These are phyloP conservation scores for Termitomyces heimii DNA, from an alignment of 768 basidiomycete species.

Conservation along the genomic window DNA sequence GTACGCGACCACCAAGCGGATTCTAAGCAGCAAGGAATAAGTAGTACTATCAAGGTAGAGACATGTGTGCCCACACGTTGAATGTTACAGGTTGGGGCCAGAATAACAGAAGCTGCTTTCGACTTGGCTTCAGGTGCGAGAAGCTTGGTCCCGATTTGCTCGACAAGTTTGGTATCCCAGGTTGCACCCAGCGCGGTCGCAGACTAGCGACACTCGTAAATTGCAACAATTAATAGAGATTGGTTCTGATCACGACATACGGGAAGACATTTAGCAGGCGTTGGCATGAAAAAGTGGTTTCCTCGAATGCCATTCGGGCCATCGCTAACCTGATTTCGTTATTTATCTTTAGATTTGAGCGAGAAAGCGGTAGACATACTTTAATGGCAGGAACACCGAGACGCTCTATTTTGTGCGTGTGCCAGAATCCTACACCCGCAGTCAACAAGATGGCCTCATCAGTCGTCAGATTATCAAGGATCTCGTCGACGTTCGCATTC, in stretches of 20 bases:
- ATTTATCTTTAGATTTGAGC: not conserved
- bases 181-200: constrained; percentile 74
- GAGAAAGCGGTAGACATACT: constrained; percentile 23
- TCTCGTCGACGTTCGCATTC: constrained; percentile 50
- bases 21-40: constrained; percentile 30
- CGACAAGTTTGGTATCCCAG: constrained; percentile 61
- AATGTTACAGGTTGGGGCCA: constrained; percentile 83
- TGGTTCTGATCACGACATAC: constrained; percentile 30
- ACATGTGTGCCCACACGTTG: constrained; percentile 47
- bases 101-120: constrained; percentile 58
- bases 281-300: constrained; percentile 76
- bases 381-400: constrained; percentile 70
- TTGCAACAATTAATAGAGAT: not conserved
- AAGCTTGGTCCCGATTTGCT: constrained; percentile 55
- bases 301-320: constrained; percentile 76
- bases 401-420: constrained; percentile 59
- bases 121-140: constrained; percentile 71
- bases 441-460: constrained; percentile 72
- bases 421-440: constrained; percentile 76
- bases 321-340: constrained; percentile 53
- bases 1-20: constrained; percentile 65
- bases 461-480: constrained; percentile 61
- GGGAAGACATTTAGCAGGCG: constrained; percentile 75
- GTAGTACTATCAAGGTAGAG: not conserved
- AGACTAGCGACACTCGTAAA: constrained; percentile 26